phyloP scores from a whole-genome alignment of 352 stramenopile species.

The Globisporangium spinosum region DNA sequence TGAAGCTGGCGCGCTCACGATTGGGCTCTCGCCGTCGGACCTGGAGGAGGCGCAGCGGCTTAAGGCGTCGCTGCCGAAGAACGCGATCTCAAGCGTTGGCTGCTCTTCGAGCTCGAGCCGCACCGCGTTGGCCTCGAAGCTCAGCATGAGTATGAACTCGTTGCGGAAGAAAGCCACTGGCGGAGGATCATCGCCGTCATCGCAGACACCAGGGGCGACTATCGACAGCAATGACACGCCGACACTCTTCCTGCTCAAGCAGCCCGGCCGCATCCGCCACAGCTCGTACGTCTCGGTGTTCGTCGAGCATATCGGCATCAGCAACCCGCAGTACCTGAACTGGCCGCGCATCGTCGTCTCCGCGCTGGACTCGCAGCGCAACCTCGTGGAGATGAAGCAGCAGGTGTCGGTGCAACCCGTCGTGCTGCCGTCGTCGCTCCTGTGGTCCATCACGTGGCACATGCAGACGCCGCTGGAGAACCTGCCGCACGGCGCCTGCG shows the following conservation, averaged over 20 bases:
- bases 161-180: slow-evolving; percentile 20
- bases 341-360: slow-evolving; percentile 69
- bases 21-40: slow-evolving; percentile 36
- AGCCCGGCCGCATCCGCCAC: slow-evolving; percentile 64
- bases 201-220: slow-evolving; percentile 19
- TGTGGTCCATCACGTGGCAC: slow-evolving; percentile 90
- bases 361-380: slow-evolving; percentile 57
- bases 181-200: slow-evolving; percentile 10
- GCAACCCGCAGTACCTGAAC: slow-evolving; percentile 43
- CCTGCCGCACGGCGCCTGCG: slow-evolving; percentile 65
- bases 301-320: slow-evolving; percentile 65
- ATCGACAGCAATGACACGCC: slow-evolving; percentile 29
- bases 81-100: slow-evolving; percentile 55
- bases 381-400: slow-evolving; percentile 75
- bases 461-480: slow-evolving; percentile 93
- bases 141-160: slow-evolving; percentile 12
- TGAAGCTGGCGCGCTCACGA: slow-evolving; percentile 58
- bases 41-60: slow-evolving; percentile 45
- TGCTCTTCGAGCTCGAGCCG: slow-evolving; percentile 19
- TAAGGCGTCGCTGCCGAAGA: slow-evolving; percentile 52
- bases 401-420: slow-evolving; percentile 70
- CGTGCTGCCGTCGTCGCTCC: slow-evolving; percentile 44
- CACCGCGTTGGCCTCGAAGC: slow-evolving; percentile 3
- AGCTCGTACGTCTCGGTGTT: slow-evolving; percentile 84
- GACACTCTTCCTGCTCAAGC: slow-evolving; percentile 67